Conservation (phyloP, 768 basidiomycete genomes). For the Coprinopsis cinerea region DNA sequence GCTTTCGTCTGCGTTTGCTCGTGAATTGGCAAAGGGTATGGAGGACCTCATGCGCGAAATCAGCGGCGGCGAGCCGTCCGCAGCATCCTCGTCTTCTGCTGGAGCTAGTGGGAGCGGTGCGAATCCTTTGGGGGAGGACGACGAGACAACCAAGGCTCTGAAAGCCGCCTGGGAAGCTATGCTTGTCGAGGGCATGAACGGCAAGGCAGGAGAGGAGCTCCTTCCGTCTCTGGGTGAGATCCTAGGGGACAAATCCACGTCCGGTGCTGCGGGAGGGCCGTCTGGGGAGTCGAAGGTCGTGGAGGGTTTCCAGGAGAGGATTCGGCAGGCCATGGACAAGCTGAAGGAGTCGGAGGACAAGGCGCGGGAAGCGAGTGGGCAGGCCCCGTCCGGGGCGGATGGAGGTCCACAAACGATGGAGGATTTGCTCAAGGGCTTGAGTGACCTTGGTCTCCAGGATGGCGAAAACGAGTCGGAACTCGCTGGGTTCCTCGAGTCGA, state of each 20-base stretch:
- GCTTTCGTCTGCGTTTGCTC: slow-evolving; percentile 37
- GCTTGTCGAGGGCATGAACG: slow-evolving; percentile 59
- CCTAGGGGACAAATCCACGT: slow-evolving; percentile 8
- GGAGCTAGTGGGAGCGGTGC: slow-evolving; percentile 13
- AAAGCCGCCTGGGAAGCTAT: slow-evolving; percentile 68
- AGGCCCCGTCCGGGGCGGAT: slow-evolving; percentile 13
- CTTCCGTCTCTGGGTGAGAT: slow-evolving; percentile 15
- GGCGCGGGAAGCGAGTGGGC: slow-evolving; percentile 34
- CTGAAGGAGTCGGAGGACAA: slow-evolving; percentile 62
- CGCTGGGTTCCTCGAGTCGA: slow-evolving; percentile 64
- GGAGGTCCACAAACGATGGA: slow-evolving; percentile 38
- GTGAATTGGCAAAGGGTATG: slow-evolving; percentile 45
- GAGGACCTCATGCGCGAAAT: slow-evolving; percentile 44
- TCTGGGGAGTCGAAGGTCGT: slow-evolving; percentile 1
- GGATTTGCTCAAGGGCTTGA: slow-evolving; percentile 45
- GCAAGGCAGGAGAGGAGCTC: slow-evolving; percentile 20
- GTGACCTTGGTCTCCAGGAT: slow-evolving; percentile 29
- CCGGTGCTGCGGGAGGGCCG: neutral
- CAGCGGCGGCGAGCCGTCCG: slow-evolving; percentile 24
- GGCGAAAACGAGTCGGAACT: slow-evolving; percentile 46
- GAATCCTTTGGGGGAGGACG: slow-evolving; percentile 17
- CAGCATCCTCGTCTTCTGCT: neutral
- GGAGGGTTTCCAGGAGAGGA: slow-evolving; percentile 57
- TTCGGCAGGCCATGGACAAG: slow-evolving; percentile 70
- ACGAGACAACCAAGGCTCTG: slow-evolving; percentile 34